phyloP scores from a whole-genome alignment of 2,329 filamentous ascomycete genomes.

The Davidsoniella virescens region DNA sequence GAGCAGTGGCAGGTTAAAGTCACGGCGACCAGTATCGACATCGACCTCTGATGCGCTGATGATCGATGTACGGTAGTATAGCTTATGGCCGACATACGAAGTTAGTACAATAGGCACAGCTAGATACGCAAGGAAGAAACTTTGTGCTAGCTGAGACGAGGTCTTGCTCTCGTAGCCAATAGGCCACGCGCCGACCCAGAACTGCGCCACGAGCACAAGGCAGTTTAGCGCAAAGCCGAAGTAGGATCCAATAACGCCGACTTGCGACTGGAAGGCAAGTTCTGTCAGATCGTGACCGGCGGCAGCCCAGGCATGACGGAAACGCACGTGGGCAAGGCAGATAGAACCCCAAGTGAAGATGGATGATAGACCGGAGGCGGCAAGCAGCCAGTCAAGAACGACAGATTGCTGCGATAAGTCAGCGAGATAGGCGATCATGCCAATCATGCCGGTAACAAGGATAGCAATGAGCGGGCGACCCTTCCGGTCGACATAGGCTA shows the following conservation, averaged over 20 bases:
- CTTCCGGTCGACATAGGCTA: conserved; percentile 68
- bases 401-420: conserved; percentile 39
- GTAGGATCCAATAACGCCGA: conserved; percentile 66
- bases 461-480: conserved; percentile 69
- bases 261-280: conserved; percentile 66
- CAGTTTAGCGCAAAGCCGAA: conserved; percentile 60
- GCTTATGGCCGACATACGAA: conserved; percentile 61
- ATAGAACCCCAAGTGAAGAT: conserved; percentile 74
- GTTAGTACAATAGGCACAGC: conserved; percentile 50
- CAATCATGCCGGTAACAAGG: conserved; percentile 45
- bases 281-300: conserved; percentile 57
- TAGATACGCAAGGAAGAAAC: conserved; percentile 60
- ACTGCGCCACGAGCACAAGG: conserved; percentile 65
- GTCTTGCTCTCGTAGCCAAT: conserved; percentile 37
- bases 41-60: conserved; percentile 65
- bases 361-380: conserved; percentile 50
- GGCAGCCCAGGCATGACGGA: conserved; percentile 61
- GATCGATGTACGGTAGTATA: conserved; percentile 53
- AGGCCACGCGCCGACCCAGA: conserved; percentile 75
- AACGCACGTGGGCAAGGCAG: conserved; percentile 82
- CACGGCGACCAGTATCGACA: conserved; percentile 66
- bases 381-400: conserved; percentile 64
- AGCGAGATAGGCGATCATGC: conserved; percentile 60
- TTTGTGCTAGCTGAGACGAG: conserved; percentile 32
- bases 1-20: conserved; percentile 66